Conservation (phyloP, 2,329 filamentous ascomycete genomes). For the Claviceps digitariae region DNA sequence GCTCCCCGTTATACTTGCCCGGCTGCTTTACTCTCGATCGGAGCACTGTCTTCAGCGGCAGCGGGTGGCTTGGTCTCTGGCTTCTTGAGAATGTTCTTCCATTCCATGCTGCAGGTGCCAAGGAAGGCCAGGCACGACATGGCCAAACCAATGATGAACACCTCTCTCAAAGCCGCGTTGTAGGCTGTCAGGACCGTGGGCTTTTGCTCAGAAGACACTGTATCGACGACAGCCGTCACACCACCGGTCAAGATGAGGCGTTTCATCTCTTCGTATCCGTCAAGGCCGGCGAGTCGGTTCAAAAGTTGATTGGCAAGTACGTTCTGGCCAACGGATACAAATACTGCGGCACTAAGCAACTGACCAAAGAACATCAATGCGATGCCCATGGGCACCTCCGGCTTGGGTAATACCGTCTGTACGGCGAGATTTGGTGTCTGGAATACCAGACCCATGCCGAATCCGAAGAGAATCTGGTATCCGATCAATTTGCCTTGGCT, state of each 20-base stretch:
- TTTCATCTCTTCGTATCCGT: not conserved
- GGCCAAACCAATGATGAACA: not conserved
- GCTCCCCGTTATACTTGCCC: not conserved
- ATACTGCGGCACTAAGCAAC: slow-evolving; percentile 11
- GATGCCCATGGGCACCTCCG: slow-evolving; percentile 41
- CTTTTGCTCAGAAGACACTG: not conserved
- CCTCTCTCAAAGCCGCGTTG: not conserved
- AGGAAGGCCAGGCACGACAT: not conserved
- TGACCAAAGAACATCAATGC: not conserved
- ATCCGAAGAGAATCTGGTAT: slow-evolving; percentile 44
- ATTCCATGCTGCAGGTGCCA: not conserved
- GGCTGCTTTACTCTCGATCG: not conserved
- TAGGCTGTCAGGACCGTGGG: not conserved
- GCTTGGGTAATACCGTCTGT: slow-evolving; percentile 36
- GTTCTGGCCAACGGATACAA: slow-evolving; percentile 1
- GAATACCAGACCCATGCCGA: slow-evolving; percentile 45
- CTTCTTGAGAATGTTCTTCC: slow-evolving; percentile 2
- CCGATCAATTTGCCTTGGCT: slow-evolving; percentile 41
- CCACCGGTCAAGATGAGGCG: not conserved
- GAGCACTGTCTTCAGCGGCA: not conserved
- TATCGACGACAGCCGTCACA: not conserved
- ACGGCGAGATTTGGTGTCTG: slow-evolving; percentile 43
- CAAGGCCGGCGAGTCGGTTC: not conserved
- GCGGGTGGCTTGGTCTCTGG: not conserved
- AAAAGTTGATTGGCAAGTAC: not conserved